A percentile compares a stretch with the other conserved stretches of the same genome.
These are phyloP conservation scores for Starmerella tilneyi DNA, from an alignment of 805 yeast genomes.

Conservation along the genomic window DNA sequence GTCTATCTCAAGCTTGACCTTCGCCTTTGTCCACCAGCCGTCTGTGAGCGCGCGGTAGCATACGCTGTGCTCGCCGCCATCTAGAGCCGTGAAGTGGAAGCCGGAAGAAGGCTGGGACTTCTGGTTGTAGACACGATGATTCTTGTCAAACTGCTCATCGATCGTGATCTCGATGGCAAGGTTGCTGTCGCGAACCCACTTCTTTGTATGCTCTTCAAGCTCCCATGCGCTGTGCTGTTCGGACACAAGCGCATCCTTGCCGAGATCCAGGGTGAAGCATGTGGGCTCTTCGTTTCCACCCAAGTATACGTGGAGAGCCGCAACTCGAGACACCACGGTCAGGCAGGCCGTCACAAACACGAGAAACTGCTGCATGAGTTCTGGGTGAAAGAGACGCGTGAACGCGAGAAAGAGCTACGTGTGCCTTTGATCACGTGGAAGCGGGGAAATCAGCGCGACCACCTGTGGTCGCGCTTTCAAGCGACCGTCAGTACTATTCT, in stretches of 20 bases:
- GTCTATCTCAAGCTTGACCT: conserved; percentile 64
- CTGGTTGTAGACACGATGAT: conserved; percentile 67
- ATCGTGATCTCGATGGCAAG: conserved; percentile 59
- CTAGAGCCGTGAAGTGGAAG: conserved; percentile 72
- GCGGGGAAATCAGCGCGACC: neutral
- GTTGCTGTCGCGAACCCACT: conserved; percentile 41
- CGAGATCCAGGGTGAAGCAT: conserved; percentile 78
- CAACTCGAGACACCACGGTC: conserved; percentile 11
- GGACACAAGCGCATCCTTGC: conserved; percentile 66
- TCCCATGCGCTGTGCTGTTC: conserved; percentile 63
- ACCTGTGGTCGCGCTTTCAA: neutral
- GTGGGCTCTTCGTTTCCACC: conserved; percentile 57
- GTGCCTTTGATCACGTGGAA: neutral
- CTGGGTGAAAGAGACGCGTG: conserved; percentile 4
- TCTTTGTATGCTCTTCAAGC: conserved; percentile 40
- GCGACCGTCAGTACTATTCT: no score
- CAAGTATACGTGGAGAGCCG: conserved; percentile 67
- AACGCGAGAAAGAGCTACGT: conserved; percentile 7
- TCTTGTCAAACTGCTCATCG: conserved; percentile 73
- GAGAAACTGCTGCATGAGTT: conserved; percentile 2
- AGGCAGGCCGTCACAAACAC: neutral
- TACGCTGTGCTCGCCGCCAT: conserved; percentile 73
- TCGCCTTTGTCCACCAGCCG: conserved; percentile 54
- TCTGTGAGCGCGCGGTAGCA: conserved; percentile 53
- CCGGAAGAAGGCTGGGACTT: conserved; percentile 50